Evolutionary conservation across 371 early-diverging fungal species (phyloP), one percentile per base, ranked within the genome.

Genomic region (Haplosporangium sp.): DNA sequence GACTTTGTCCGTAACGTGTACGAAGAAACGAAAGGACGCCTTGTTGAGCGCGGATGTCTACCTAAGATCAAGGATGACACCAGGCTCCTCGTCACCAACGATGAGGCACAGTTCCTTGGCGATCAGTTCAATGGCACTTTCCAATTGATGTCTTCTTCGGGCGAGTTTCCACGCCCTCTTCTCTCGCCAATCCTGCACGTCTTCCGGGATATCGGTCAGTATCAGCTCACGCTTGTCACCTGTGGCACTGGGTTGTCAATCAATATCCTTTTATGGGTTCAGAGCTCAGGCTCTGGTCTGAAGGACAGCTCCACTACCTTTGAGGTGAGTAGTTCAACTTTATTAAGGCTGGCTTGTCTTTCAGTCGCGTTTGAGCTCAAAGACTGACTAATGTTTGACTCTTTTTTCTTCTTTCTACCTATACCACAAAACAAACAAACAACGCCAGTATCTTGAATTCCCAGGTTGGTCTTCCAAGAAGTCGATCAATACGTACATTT

Each of bases 201-300:
- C 0, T 67, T 73, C 51, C 73, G 73, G 62, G 59, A 62, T n/a
- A 47, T 73, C 20, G 73, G 70, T 9, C 18, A 62, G 1, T 20
- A 66, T 37, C 63, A 67, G 55, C 59, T 73, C 5, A 73, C 64
- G 23, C 55, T 59, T 7, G 60, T 70, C 37, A 59, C 64, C 5
- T 70, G 70, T 41, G 64, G 64, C 0, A 70, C 64, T 1, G 64
- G 62, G 0, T 23, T 70, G 60, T 70, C 0, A 20, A 50, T 73
- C 20, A 63, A 61, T 43, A 72, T 62, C 23, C 73, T 66, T 57
- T 62, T 62, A 56, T 66, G 73, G 73, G 54, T 65, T 18, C 73
- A 73, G 55, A 63, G 67, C 43, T 73, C 66, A n/a, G 73, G 62
- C 16, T 73, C 67, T 62, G 67, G 60, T 48, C 71, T 64, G 18